Conservation (phyloP, 371 early-diverging fungal genomes). For the Gilbertella persicaria region DNA sequence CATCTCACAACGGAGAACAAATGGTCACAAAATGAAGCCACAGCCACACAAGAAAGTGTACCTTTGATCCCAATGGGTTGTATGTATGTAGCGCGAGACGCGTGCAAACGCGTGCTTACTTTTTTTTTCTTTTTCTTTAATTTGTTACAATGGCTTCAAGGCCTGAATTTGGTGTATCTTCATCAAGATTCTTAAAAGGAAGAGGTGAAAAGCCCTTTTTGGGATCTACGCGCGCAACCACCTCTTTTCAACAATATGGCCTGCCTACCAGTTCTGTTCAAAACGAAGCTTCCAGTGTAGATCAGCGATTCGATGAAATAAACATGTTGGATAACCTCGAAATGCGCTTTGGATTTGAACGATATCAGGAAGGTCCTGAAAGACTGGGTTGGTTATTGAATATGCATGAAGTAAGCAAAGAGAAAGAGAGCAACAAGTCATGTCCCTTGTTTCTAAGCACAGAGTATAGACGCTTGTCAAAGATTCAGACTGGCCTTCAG, state of each 20-base stretch:
- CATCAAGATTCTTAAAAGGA: conserved; percentile 14
- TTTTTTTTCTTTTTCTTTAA: conserved; percentile 1
- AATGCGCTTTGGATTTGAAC: conserved; percentile 77
- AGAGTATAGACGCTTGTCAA: conserved; percentile 54
- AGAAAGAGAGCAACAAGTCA: not conserved
- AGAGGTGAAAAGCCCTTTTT: conserved; percentile 4
- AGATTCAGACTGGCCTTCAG: conserved; percentile 67
- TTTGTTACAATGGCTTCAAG: conserved; percentile 19
- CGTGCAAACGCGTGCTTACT: no score
- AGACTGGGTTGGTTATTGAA: conserved; percentile 95
- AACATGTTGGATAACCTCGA: conserved; percentile 65
- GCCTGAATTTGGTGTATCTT: conserved; percentile 36
- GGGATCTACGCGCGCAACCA: conserved; percentile 30
- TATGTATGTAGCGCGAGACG: not conserved
- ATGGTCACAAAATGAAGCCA: not conserved
- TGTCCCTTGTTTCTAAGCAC: not conserved
- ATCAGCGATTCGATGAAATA: conserved; percentile 49
- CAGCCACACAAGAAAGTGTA: no score
- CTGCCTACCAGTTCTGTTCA: conserved; percentile 7
- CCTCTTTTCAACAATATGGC: conserved; percentile 19
- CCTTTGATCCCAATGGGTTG: no score
- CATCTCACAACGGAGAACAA: not conserved
- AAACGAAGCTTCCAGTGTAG: conserved; percentile 33
- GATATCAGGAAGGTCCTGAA: conserved; percentile 78
- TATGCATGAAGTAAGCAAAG: conserved; percentile 76